Base-by-base conservation (phyloP, 139 green algal species). In the Axilococcus clingmanii region DNA sequence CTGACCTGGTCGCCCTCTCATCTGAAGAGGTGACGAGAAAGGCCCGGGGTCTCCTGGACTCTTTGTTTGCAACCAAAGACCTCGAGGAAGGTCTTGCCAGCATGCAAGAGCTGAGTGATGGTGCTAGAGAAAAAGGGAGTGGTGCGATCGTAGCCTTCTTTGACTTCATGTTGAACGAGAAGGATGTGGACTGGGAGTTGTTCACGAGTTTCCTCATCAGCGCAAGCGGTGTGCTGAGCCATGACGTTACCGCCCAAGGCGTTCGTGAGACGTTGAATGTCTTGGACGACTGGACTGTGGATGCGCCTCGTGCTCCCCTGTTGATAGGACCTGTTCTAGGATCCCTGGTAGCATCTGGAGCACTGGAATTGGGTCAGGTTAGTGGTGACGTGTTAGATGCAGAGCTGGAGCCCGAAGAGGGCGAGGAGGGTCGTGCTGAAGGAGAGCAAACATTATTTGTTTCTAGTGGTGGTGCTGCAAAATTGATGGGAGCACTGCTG, bases 371-470 rank as follows among this genome's bases (percentile, higher is more conserved):
- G 12, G 44, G 52, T 25, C 11, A 14, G 17, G 8, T 78, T 4
- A 58, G 34, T 8, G 8, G 44, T 6, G 41, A 63, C 25, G 59
- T 65, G 23, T 49, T 59, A 16, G 45, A 52, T 9, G 70, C 70
- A 34, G 68, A 60, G 28, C 25, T 44, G 5, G 63, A 68, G 29
- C 43, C 50, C 5, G 41, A 25, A 2, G n/a, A n/a, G n/a, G n/a
- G n/a, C n/a, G n/a, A n/a, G n/a, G n/a, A n/a, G n/a, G n/a, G n/a
- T n/a, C n/a, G n/a, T n/a, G 25, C 19, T 16, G 55, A 72, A 44
- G 61, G 60, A 27, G 61, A 66, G 14, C 56, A 73, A 31, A 62
- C 61, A 23, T 43, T 57, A 36, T 52, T 76, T 35, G 63, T 76
- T 25, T 48, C 42, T 7, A 56, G 64, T 37, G 68, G 65, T 27